Evolutionary conservation across 345 rosid species (phyloP), one percentile per base, ranked within the genome.

Genomic region (Populus ilicifolia): DNA sequence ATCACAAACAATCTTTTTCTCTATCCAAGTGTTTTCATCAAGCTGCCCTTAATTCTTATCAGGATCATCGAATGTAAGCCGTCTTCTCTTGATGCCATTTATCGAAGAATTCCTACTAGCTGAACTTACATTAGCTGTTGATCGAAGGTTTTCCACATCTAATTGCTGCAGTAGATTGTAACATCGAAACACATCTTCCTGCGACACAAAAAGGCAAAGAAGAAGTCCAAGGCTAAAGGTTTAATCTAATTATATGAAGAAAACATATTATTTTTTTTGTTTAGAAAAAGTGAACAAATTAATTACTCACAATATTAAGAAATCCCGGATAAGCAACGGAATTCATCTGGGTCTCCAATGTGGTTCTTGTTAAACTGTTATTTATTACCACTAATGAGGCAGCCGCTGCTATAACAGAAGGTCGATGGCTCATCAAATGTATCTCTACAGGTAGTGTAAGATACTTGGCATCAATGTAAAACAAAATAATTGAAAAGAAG

Each of bases 401-500:
- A 13, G 93, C 93, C 9, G 84, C 85, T 1, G 90, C 96, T 66
- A 89, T 70, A 12, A 70, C 76, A 29, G 96, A 89, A 4, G 96
- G 93, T 65, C 88, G 81, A 69, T 83, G 76, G 52, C 83, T 82
- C 77, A 73, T 71, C 77, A 84, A 72, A 78, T 82, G 82, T 72
- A 81, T 83, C 76, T 84, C 93, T 91, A 82, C 70, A 79, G 7
- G 39, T 29, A 35, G 8, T 38, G 23, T 10, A 9, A 23, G 5
- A 67, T 8, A 69, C 62, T 27, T 64, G 48, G 14, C 43, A 62
- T 71, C 27, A 77, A 69, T 25, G 62, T 23, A 35, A 12, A 43
- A 71, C 44, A 43, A 39, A 67, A 11, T 25, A 21, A 35, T 12
- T 52, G 2, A 72, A 18, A 59, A 30, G 38, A 2, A 68, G 16